Percentiles rank a stretch among this genome's conserved stretches.
These are phyloP conservation scores for Pelargonium myrrhifolium DNA, from an alignment of 441 rosid species.

Conservation along the genomic window DNA sequence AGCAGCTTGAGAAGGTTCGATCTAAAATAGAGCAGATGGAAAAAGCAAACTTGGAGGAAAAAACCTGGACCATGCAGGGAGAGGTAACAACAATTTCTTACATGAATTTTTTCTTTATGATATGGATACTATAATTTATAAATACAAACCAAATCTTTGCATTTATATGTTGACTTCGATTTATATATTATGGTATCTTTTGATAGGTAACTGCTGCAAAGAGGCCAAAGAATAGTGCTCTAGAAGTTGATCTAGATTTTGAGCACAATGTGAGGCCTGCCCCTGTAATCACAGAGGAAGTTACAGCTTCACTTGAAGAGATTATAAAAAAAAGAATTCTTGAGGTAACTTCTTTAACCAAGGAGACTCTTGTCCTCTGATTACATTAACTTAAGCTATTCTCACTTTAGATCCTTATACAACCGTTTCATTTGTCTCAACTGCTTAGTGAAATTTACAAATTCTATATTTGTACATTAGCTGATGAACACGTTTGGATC, in stretches of 20 bases:
- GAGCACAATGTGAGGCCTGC: constrained; percentile 92
- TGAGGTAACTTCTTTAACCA: constrained; percentile 41
- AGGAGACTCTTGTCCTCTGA: not conserved
- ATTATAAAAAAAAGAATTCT: constrained; percentile 62
- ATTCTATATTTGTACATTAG: not conserved
- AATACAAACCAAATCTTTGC: not conserved
- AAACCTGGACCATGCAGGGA: constrained; percentile 93
- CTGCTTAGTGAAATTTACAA: not conserved
- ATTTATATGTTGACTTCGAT: not conserved
- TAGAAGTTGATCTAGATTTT: constrained; percentile 91
- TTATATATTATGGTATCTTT: constrained; percentile 12
- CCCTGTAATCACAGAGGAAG: constrained; percentile 90
- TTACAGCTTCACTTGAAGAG: constrained; percentile 80
- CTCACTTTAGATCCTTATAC: not conserved
- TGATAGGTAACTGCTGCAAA: constrained; percentile 69
- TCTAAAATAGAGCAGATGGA: constrained; percentile 76
- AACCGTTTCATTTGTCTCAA: not conserved
- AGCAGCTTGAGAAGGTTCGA: constrained; percentile 42
- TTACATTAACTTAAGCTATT: not conserved
- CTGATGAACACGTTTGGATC: not conserved
- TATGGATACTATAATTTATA: not conserved
- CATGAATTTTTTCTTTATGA: not conserved
- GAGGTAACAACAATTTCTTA: constrained; percentile 49
- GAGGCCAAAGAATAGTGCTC: constrained; percentile 87
- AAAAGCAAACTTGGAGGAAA: constrained; percentile 74